These are phyloP conservation scores for Gnomoniopsis sp. DNA, from an alignment of 2,329 filamentous ascomycete species.

Conservation along the genomic window DNA sequence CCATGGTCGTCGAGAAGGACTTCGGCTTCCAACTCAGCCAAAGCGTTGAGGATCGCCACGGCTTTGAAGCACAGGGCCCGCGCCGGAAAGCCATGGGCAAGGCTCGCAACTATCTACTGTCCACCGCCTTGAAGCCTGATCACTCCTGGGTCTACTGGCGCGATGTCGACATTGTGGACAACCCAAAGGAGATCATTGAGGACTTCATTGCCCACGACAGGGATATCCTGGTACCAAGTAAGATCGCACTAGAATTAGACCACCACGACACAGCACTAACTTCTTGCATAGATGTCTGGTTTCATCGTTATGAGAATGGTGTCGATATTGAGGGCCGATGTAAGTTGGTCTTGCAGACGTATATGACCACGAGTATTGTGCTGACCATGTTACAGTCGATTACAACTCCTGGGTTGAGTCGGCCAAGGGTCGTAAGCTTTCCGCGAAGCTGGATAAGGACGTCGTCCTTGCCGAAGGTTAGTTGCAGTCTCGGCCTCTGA, in stretches of 20 bases:
- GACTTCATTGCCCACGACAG: conserved; percentile 93
- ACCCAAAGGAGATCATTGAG: conserved; percentile 81
- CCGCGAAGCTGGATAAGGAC: conserved; percentile 72
- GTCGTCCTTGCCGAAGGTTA: conserved; percentile 85
- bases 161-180: conserved; percentile 94
- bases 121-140: conserved; percentile 80
- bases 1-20: conserved; percentile 84
- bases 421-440: conserved; percentile 73
- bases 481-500: background rate
- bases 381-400: conserved; percentile 61
- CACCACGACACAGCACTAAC: conserved; percentile 24
- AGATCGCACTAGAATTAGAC: conserved; percentile 31
- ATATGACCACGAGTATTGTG: background rate
- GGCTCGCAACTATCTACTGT: conserved; percentile 88
- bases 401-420: conserved; percentile 99
- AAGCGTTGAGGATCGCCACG: conserved; percentile 77
- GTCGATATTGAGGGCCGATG: conserved; percentile 92
- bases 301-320: conserved; percentile 80
- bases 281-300: conserved; percentile 76
- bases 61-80: conserved; percentile 82
- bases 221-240: conserved; percentile 94
- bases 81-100: conserved; percentile 85
- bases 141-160: conserved; percentile 99
- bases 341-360: conserved; percentile 43
- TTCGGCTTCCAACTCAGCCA: conserved; percentile 77